Evolutionary conservation across 176 grass and related monocot genomes (phyloP), one percentile per base, ranked within the genome.

Genomic region (Rhynchospora tenuis): DNA sequence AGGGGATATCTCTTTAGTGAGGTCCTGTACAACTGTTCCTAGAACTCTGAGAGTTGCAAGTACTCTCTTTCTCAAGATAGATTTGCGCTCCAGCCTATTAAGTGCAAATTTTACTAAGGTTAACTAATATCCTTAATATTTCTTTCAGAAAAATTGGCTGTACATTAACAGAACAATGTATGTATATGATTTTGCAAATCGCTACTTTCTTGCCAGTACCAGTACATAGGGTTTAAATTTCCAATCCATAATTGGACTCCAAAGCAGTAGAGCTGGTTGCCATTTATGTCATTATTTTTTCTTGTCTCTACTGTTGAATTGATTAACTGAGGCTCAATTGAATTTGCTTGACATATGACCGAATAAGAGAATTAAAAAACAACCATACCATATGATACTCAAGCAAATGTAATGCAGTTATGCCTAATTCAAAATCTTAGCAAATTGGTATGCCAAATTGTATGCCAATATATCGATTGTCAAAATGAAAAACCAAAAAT

Each of bases 41-140:
- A 98, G 74, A 47, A 95, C 91, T 80, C 90, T 98, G 59, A 98
- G 78, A 58, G 95, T 98, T 64, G 95, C 92, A 84, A 95, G 73
- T 42, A 98, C 91, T 70, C 89, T 94, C 87, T 94, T 98, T 69
- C 95, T 91, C 84, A 93, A 91, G 60, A 87, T 58, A 42, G 91
- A 93, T 85, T 98, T 98, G 67, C 84, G 88, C 85, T 98, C 92
- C 88, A 98, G 83, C 89, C 95, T 98, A 81, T 10, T 81, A 66
- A 76, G 22, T 16, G 24, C 73, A 76, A 1, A 16, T 70, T 17
- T 1, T n/a, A 28, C 48, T 29, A 10, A 27, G 11, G 24, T 76
- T 76, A 52, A 51, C 55, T 54, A 16, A 27, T 55, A 76, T 28
- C 73, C 24, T 55, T 52, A 6, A 29, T 76, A 46, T 5, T 75